phyloP scores from a whole-genome alignment of 768 basidiomycete genomes.

The Tricholoma sp. region DNA sequence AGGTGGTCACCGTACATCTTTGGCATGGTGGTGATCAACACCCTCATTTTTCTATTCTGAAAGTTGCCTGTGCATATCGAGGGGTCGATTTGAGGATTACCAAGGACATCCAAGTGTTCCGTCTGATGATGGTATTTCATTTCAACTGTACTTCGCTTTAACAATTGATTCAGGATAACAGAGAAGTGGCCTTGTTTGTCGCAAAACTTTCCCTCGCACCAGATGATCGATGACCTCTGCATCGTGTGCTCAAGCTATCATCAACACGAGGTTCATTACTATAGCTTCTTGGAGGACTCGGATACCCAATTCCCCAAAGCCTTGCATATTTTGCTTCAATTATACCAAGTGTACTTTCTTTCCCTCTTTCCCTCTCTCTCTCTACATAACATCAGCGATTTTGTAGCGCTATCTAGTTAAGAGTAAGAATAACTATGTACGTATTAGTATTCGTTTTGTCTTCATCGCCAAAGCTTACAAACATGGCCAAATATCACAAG shows the following conservation, averaged over 20 bases:
- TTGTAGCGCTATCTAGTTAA: not conserved
- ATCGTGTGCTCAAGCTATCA: constrained; percentile 9
- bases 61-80: constrained; percentile 58
- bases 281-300: not conserved
- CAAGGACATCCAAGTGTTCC: constrained; percentile 47
- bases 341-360: no score
- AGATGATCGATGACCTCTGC: constrained; percentile 13
- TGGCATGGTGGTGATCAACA: constrained; percentile 49
- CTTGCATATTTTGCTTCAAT: no score
- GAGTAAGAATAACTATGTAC: no score
- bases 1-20: constrained; percentile 47
- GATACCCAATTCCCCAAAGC: not conserved
- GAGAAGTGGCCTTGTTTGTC: constrained; percentile 15
- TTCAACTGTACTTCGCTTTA: constrained; percentile 5
- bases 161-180: not conserved
- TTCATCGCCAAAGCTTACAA: constrained; percentile 11
- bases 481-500: constrained; percentile 12
- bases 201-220: constrained; percentile 13
- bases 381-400: not conserved
- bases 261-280: not conserved
- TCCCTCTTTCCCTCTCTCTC: not conserved
- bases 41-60: constrained; percentile 46
- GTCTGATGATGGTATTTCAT: constrained; percentile 40
- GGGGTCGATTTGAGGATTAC: constrained; percentile 53
- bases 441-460: not conserved